A percentile compares a stretch with the other conserved stretches of the same genome.
Evolutionary conservation across 257 asterid genomes (phyloP).

Genomic region (Paulownia fortunei): DNA sequence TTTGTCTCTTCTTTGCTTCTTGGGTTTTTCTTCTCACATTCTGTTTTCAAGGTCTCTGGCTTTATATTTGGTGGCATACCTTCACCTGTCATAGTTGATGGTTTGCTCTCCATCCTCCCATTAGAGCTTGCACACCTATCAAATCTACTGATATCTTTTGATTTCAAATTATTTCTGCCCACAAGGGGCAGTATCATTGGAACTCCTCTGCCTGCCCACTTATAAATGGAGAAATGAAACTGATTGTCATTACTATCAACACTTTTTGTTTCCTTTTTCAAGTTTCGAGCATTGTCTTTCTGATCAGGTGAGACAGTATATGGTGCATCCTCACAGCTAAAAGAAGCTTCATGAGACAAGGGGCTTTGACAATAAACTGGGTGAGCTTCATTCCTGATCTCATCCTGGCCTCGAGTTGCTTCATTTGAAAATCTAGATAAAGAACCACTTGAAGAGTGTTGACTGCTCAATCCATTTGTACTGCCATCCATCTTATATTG

Average conservation of each 20-base stretch:
- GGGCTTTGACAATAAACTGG: slow-evolving; percentile 47
- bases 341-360: slow-evolving; percentile 48
- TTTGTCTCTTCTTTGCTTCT: slow-evolving; percentile 18
- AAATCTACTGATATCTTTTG: slow-evolving; percentile 31
- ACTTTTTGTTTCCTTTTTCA: slow-evolving; percentile 29
- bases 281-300: slow-evolving; percentile 28
- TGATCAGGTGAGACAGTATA: slow-evolving; percentile 32
- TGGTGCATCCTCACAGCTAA: slow-evolving; percentile 38
- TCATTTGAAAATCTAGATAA: slow-evolving; percentile 54
- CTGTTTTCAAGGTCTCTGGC: slow-evolving; percentile 23
- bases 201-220: slow-evolving; percentile 80
- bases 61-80: too few species aligned
- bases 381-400: slow-evolving; percentile 32
- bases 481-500: slow-evolving; percentile 39
- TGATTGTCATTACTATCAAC: slow-evolving; percentile 38
- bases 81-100: background rate
- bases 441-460: slow-evolving; percentile 44
- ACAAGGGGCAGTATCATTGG: slow-evolving; percentile 57
- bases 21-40: slow-evolving; percentile 20
- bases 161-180: slow-evolving; percentile 36
- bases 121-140: slow-evolving; percentile 46
- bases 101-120: slow-evolving; percentile 43
- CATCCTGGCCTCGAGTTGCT: slow-evolving; percentile 36
- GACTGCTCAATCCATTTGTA: slow-evolving; percentile 34
- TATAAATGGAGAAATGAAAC: slow-evolving; percentile 92